Evolutionary conservation across 139 green algal genomes (phyloP), one percentile per base, ranked within the genome.

Genomic region (Micractinium conductrix): DNA sequence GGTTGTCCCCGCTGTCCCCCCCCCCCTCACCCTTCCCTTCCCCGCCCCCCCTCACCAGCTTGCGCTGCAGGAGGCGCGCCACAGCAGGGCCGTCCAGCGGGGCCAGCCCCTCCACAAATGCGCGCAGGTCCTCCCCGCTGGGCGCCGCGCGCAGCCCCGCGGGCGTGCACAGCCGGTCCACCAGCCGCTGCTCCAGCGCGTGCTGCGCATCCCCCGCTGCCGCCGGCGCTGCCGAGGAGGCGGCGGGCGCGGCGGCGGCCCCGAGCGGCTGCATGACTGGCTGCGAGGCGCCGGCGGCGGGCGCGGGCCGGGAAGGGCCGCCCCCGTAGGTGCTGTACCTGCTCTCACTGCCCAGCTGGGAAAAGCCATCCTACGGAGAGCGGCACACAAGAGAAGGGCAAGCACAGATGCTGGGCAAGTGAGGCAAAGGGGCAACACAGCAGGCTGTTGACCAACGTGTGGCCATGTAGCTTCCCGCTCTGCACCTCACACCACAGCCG

Each of bases 71-170:
- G 72, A 93, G 85, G 65, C 92, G 86, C 28, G 87, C 93, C 10
- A 96, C 79, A 2, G 33, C 72, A 40, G 89, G 73, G 4, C 93
- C 94, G 70, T 96, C 93, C 83, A 94, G 86, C 53, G 45, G 86
- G 45, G 88, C 89, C 24, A 87, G 60, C 12, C 69, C 86, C 76
- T 93, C 91, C 78, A 96, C 92, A 88, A 97, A 97, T 16, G 88
- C 71, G 0, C 86, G 82, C 80, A 96, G 84, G 60, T 96, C 93
- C 2, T 91, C 90, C 30, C 85, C 37, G 42, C 87, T 80, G 0
- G 94, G 94, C 44, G 88, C 84, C 8, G 93, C 88, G 6, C 94
- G 85, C 68, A 97, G 67, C n/a, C 94, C 93, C 3, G 90, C 87
- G 0, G 91, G 88, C 6, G 89, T 84, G 58, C 89, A 94, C 9